Conservation (phyloP, 306 rosid genomes). For the Geum urbanum region DNA sequence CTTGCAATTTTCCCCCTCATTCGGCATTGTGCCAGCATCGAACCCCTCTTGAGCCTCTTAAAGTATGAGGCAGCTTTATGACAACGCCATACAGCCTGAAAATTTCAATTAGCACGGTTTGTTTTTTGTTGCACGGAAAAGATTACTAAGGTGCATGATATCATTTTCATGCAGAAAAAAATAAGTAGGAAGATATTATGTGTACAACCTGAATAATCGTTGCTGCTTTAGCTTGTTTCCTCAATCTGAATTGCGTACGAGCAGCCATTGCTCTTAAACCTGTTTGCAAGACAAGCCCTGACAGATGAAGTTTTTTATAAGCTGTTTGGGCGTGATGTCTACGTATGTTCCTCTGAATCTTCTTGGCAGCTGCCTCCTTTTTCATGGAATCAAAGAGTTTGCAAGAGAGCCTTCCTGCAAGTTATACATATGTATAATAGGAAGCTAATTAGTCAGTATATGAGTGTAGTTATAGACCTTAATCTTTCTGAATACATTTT, state of each 20-base stretch:
- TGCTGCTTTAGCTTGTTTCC: slow-evolving; percentile 74
- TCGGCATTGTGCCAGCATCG: slow-evolving; percentile 68
- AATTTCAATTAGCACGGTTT: slow-evolving; percentile 9
- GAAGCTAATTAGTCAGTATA: neutral
- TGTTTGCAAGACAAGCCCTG: slow-evolving; percentile 72
- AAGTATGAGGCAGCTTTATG: slow-evolving; percentile 60
- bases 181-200: slow-evolving; percentile 23
- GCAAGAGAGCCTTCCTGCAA: slow-evolving; percentile 79
- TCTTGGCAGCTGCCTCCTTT: slow-evolving; percentile 69
- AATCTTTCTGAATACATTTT: slow-evolving; percentile 19
- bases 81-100: slow-evolving; percentile 90
- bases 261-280: slow-evolving; percentile 86
- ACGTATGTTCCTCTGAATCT: slow-evolving; percentile 74
- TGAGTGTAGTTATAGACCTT: slow-evolving; percentile 20
- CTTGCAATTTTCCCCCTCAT: slow-evolving; percentile 76
- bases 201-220: slow-evolving; percentile 62
- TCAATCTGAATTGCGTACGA: slow-evolving; percentile 60
- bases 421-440: slow-evolving; percentile 19
- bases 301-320: slow-evolving; percentile 50
- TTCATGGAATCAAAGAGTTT: slow-evolving; percentile 57
- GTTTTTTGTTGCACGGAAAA: neutral
- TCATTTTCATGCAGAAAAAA: neutral
- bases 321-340: slow-evolving; percentile 53
- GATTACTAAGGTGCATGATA: neutral
- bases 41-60: slow-evolving; percentile 76